Conservation (phyloP, 2,329 filamentous ascomycete species). For the Xylariaceae sp. region DNA sequence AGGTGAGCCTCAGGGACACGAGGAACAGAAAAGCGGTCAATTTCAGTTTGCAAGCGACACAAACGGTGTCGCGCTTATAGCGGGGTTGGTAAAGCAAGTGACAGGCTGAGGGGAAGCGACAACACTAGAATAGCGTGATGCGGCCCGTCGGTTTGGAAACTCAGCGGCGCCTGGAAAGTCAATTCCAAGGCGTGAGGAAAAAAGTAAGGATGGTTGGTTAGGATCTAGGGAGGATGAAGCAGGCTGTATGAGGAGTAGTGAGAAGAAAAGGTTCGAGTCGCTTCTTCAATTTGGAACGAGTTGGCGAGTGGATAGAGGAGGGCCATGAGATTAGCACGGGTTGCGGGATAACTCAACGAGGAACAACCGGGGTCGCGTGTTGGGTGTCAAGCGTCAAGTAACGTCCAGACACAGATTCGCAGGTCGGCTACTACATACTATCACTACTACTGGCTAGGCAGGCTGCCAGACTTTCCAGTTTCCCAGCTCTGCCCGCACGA, state of each 20-base stretch:
- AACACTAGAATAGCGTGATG: conserved; percentile 8
- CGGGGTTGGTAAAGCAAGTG: background rate
- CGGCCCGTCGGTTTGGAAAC: conserved; percentile 2
- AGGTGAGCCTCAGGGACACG: background rate
- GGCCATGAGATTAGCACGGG: conserved; percentile 15
- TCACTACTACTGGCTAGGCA: no score
- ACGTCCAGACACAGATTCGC: no score
- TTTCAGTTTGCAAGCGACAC: no score
- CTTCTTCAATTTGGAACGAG: no score
- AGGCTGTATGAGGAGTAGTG: no score
- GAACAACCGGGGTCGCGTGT: conserved; percentile 6
- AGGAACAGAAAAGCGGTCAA: conserved; percentile 1
- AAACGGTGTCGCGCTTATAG: conserved; percentile 4
- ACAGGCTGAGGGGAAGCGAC: conserved; percentile 9
- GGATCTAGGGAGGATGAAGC: no score
- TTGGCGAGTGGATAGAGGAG: conserved; percentile 10
- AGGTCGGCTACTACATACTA: conserved; percentile 5
- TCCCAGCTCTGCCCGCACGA: background rate
- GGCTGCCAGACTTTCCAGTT: no score
- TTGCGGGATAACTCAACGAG: background rate
- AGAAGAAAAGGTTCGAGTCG: no score
- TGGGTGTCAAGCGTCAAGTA: conserved; percentile 15
- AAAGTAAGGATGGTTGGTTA: no score
- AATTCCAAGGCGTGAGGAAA: no score
- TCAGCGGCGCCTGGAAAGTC: background rate